phyloP scores from a whole-genome alignment of 2,329 filamentous ascomycete species.

The Dactylellina leptospora region DNA sequence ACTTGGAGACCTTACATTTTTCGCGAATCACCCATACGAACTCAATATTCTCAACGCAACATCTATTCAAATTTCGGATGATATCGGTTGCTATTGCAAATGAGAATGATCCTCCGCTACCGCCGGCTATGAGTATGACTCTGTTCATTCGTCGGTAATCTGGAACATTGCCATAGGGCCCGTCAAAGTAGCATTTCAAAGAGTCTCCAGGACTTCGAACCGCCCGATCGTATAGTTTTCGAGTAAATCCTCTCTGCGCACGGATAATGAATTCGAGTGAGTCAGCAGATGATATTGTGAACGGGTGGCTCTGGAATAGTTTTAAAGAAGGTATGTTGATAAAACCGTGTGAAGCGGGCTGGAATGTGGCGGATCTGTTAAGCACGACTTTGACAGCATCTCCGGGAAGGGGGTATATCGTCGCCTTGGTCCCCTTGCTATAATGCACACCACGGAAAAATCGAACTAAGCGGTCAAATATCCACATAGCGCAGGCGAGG shows the following conservation, averaged over 20 bases:
- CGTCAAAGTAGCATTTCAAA: constrained; percentile 67
- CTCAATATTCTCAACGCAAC: constrained; percentile 61
- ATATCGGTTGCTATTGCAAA: constrained; percentile 65
- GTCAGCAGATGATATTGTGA: constrained; percentile 67
- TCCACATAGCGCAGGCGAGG: constrained; percentile 64
- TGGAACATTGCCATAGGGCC: constrained; percentile 69
- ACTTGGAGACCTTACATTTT: constrained; percentile 60
- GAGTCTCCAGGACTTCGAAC: constrained; percentile 63
- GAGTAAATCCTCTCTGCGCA: constrained; percentile 69
- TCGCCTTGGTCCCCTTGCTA: constrained; percentile 66
- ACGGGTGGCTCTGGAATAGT: constrained; percentile 70
- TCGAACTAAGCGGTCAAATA: constrained; percentile 65
- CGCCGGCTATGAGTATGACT: constrained; percentile 69
- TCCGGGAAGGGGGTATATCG: constrained; percentile 66
- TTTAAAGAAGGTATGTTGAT: constrained; percentile 71
- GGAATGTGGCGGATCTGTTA: constrained; percentile 62
- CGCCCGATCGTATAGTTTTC: constrained; percentile 66
- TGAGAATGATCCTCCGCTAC: constrained; percentile 70
- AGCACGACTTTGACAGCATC: constrained; percentile 68
- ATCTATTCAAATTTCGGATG: constrained; percentile 61
- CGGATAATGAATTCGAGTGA: constrained; percentile 68
- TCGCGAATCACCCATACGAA: constrained; percentile 66
- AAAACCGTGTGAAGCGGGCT: constrained; percentile 70
- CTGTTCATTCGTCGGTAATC: constrained; percentile 66
- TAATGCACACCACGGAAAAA: constrained; percentile 62